Evolutionary conservation across 441 rosid genomes (phyloP).

Genomic region (Erodium chrysanthum): DNA sequence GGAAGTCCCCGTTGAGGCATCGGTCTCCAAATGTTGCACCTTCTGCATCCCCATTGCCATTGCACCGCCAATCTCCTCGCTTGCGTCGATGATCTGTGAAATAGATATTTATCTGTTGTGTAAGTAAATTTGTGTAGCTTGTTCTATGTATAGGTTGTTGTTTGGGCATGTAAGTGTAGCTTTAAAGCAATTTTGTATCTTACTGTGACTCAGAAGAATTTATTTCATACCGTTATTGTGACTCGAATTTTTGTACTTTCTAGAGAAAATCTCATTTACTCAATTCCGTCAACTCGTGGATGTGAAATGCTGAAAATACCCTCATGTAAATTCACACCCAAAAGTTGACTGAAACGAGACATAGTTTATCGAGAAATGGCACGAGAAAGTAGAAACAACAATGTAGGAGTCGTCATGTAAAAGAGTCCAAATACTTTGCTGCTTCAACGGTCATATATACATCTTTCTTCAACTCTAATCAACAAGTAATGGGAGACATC

Average conservation of each 20-base stretch:
- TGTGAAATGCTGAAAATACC: too few species aligned
- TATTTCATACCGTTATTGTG: too few species aligned
- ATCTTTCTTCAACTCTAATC: neutral
- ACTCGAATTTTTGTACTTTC: too few species aligned
- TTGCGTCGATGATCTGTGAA: constrained; percentile 20
- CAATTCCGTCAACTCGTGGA: too few species aligned
- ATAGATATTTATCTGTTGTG: constrained; percentile 6
- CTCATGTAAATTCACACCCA: too few species aligned
- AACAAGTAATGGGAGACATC: neutral
- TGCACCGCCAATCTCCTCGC: constrained; percentile 34
- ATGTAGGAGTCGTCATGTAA: too few species aligned
- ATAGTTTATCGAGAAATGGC: too few species aligned
- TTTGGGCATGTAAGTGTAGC: constrained; percentile 12
- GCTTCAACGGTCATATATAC: neutral
- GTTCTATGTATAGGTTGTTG: constrained; percentile 19
- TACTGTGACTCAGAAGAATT: neutral
- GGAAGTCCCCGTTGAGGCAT: constrained; percentile 36
- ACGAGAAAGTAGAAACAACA: too few species aligned
- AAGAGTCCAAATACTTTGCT: neutral
- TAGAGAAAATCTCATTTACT: too few species aligned
- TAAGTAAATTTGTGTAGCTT: constrained; percentile 19
- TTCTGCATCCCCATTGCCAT: constrained; percentile 35
- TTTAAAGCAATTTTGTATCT: constrained; percentile 25
- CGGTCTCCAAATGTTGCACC: constrained; percentile 38
- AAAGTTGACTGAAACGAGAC: too few species aligned